Evolutionary conservation across 345 rosid species (phyloP).

Genomic region (Gossypium ekmanianum): DNA sequence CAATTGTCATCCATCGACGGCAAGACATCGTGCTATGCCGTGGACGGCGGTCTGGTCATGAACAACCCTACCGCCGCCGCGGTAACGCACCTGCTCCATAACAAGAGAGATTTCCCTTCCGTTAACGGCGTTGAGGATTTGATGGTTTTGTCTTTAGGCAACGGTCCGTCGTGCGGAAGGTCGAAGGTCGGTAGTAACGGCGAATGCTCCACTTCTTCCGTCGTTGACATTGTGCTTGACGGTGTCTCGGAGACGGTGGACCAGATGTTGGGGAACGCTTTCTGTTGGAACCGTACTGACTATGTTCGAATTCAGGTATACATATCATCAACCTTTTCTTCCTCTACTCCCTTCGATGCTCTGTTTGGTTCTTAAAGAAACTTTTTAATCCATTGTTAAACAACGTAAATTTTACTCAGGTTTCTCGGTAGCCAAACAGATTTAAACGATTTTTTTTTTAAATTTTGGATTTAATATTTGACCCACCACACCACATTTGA

Average conservation of each 20-base stretch:
- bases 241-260: constrained; percentile 2
- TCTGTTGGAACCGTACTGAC: constrained; percentile 2
- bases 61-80: constrained; percentile 1
- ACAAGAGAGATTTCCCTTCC: background rate
- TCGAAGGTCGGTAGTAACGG: background rate
- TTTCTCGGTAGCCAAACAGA: background rate
- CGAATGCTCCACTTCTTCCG: constrained; percentile 1
- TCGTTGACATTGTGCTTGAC: background rate
- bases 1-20: background rate
- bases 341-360: background rate
- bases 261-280: constrained; percentile 5
- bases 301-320: background rate
- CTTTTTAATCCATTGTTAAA: too few species aligned
- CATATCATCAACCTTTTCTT: background rate
- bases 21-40: background rate
- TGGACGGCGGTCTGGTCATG: constrained; percentile 5
- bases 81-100: background rate
- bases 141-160: background rate
- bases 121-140: constrained; percentile 7
- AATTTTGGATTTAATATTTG: background rate
- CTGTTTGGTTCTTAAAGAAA: background rate
- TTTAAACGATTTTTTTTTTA: background rate
- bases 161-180: background rate
- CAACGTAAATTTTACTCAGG: background rate
- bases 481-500: background rate